Base-by-base conservation (phyloP, 176 grass and related monocot genomes). In the Oryza nivara region DNA sequence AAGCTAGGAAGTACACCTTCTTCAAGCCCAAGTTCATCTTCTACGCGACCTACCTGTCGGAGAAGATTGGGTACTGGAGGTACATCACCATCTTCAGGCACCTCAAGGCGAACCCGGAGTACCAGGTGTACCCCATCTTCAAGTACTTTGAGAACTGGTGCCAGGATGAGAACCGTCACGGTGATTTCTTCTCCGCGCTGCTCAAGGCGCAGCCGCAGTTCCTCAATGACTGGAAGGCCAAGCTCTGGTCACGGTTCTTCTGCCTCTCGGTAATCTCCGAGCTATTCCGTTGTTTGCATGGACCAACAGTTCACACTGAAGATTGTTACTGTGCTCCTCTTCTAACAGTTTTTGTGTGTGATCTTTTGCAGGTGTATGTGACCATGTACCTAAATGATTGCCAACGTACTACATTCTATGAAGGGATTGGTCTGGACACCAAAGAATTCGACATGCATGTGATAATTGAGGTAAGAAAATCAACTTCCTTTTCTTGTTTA, bases 61-160 rank as follows among this genome's bases (percentile, higher is more conserved):
- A 96, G 74, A 99, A 99, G 84, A 99, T 99, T 52, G 96, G 96
- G 67, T 96, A 99, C 86, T 99, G 93, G 96, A 91, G 93, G 78
- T 99, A 99, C 88, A 99, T 99, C 80, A 99, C 96, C 77, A 99
- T 99, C 44, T 99, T 87, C 81, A 80, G 91, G 91, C 96, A 99
- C 74, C 89, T 99, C 77, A 91, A 95, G 78, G 91, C 80, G 0
- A 94, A 99, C 77, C 96, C 96, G 8, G 73, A 94, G 88, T 96
- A 94, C 82, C 91, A 99, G 87, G 73, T 92, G 61, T 96, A 99
- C 67, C 96, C 96, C 6, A 96, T 99, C 85, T 99, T 99, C 90
- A 99, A 99, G 88, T 96, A 96, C 84, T 99, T 99, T 8, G 96
- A 99, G 86, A 99, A 99, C 78, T 99, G 96, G 96, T 99, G 96